Conservation (phyloP, 2,329 filamentous ascomycete species). For the Trichoderma semiorbis region DNA sequence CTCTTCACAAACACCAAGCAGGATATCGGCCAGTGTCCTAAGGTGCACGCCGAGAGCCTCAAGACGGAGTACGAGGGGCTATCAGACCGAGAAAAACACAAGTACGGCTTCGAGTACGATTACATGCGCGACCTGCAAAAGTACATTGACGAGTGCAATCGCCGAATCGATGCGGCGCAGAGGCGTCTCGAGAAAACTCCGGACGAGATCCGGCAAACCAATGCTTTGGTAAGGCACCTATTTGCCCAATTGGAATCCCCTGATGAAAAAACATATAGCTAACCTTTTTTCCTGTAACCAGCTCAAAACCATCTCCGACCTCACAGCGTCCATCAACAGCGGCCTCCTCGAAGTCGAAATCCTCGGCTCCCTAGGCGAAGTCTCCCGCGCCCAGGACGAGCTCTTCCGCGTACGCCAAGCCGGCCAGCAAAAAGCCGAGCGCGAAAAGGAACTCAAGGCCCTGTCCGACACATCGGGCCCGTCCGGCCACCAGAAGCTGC, state of each 20-base stretch:
- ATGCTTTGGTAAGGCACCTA: slow-evolving; percentile 58
- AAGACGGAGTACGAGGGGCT: slow-evolving; percentile 85
- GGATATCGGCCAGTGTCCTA: slow-evolving; percentile 84
- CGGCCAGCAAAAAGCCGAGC: slow-evolving; percentile 75
- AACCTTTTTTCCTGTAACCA: slow-evolving; percentile 18
- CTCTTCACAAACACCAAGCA: slow-evolving; percentile 99
- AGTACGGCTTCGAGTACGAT: slow-evolving; percentile 91
- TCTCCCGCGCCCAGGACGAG: slow-evolving; percentile 80
- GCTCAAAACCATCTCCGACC: slow-evolving; percentile 80
- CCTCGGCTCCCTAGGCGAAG: slow-evolving; percentile 75
- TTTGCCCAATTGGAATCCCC: neutral
- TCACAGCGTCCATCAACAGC: slow-evolving; percentile 72
- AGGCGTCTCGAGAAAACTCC: slow-evolving; percentile 92
- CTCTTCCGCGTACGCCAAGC: slow-evolving; percentile 81
- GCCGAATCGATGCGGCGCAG: slow-evolving; percentile 87
- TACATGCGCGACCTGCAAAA: slow-evolving; percentile 95
- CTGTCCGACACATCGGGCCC: slow-evolving; percentile 90
- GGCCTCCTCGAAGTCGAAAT: slow-evolving; percentile 84
- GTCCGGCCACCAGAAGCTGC: slow-evolving; percentile 92
- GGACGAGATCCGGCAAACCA: slow-evolving; percentile 95
- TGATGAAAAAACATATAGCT: neutral
- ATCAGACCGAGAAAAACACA: slow-evolving; percentile 65
- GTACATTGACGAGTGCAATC: slow-evolving; percentile 95
- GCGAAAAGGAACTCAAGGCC: slow-evolving; percentile 83
- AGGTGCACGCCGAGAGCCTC: slow-evolving; percentile 81